Percentiles rank a stretch among this genome's conserved stretches.
phyloP scores from a whole-genome alignment of 495 filamentous ascomycete species.

The Penicillium nucicola region DNA sequence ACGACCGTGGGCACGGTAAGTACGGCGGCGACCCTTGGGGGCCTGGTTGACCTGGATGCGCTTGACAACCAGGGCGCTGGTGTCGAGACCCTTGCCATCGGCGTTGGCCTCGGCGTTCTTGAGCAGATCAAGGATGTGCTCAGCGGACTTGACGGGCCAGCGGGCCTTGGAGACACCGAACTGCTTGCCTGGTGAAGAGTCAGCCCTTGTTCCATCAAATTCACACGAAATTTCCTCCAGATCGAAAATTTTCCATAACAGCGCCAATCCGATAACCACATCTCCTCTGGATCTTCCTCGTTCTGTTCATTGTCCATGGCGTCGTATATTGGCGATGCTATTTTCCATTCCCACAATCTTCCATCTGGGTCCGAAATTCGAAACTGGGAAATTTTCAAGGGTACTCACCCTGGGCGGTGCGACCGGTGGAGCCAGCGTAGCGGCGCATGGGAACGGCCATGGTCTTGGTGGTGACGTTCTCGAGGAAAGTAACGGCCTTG shows the following conservation, averaged over 20 bases:
- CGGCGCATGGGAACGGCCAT: slow-evolving; percentile 97
- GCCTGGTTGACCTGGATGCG: slow-evolving; percentile 99
- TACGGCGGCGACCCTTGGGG: slow-evolving; percentile 94
- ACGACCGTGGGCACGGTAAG: slow-evolving; percentile 99
- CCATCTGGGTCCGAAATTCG: slow-evolving; percentile 5
- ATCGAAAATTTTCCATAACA: slow-evolving; percentile 18
- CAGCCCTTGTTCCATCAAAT: slow-evolving; percentile 17
- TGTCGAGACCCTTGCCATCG: slow-evolving; percentile 98
- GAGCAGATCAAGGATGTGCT: slow-evolving; percentile 94
- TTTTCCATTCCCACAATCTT: neutral
- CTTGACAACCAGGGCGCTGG: slow-evolving; percentile 92
- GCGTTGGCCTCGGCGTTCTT: slow-evolving; percentile 99
- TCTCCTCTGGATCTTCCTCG: neutral
- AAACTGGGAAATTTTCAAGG: slow-evolving; percentile 11
- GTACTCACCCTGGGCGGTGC: slow-evolving; percentile 87
- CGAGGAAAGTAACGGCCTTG: slow-evolving; percentile 90
- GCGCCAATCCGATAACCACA: slow-evolving; percentile 10
- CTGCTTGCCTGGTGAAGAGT: slow-evolving; percentile 75
- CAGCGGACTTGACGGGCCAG: slow-evolving; percentile 98
- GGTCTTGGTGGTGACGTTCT: slow-evolving; percentile 92
- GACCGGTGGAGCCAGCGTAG: slow-evolving; percentile 90
- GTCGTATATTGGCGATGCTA: slow-evolving; percentile 3
- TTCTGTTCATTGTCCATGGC: neutral
- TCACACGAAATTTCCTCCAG: slow-evolving; percentile 6
- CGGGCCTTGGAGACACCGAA: slow-evolving; percentile 95